Percentiles rank a stretch among this genome's conserved stretches.
Evolutionary conservation across 1,284 basidiomycete genomes (phyloP).

Genomic region (Afroboletus lepidellus): DNA sequence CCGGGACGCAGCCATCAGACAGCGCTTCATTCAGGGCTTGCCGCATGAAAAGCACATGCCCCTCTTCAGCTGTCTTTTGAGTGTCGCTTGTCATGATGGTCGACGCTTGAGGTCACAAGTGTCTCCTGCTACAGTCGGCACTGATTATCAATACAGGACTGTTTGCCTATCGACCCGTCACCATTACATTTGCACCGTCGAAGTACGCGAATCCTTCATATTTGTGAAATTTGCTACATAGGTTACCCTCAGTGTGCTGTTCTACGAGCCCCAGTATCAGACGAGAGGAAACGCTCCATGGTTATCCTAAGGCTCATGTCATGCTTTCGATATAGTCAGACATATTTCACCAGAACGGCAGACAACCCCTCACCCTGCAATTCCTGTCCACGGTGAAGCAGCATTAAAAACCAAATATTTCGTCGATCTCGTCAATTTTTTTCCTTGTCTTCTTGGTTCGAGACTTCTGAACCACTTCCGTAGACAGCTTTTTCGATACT

Average conservation of each 20-base stretch:
- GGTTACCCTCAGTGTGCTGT: no score
- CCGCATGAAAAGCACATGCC: constrained; percentile 54
- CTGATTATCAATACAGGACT: no score
- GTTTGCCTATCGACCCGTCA: no score
- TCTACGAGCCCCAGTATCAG: no score
- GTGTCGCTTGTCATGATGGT: constrained; percentile 6
- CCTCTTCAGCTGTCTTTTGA: constrained; percentile 19
- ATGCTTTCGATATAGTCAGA: no score
- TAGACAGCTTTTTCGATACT: not conserved
- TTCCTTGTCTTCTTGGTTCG: constrained; percentile 27
- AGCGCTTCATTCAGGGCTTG: constrained; percentile 70
- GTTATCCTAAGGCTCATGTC: no score
- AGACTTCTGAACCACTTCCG: constrained; percentile 7
- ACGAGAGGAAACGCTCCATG: no score
- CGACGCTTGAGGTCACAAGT: not conserved
- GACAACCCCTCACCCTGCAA: not conserved
- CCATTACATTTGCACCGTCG: no score
- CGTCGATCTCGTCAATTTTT: constrained; percentile 33
- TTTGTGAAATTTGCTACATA: no score
- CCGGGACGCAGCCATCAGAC: constrained; percentile 61
- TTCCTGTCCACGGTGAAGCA: not conserved
- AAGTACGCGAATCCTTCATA: no score
- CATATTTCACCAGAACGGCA: not conserved
- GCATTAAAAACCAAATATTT: constrained; percentile 31
- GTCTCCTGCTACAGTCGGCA: not conserved